A percentile compares a stretch with the other conserved stretches of the same genome.
Conservation (phyloP, 192 early-diverging fungal species). For the Radiomyces spectabilis region DNA sequence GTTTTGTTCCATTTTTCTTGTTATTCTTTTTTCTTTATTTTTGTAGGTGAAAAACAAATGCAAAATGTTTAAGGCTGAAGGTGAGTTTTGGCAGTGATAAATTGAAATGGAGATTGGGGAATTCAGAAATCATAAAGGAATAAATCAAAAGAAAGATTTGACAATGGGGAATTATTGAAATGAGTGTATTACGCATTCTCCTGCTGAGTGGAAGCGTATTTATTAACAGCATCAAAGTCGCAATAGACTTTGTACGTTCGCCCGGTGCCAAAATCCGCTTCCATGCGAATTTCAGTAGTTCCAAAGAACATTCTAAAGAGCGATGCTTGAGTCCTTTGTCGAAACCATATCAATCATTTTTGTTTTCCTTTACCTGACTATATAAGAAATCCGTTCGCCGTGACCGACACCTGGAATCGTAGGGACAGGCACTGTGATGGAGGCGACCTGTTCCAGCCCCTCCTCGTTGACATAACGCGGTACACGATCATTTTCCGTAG, state of each 20-base stretch:
- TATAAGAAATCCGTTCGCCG: constrained; percentile 16
- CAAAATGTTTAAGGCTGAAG: no score
- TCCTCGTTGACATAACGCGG: constrained; percentile 17
- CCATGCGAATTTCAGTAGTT: constrained; percentile 37
- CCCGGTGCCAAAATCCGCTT: constrained; percentile 40
- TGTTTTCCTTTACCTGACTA: constrained; percentile 13
- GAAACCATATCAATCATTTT: background rate
- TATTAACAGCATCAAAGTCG: constrained; percentile 25
- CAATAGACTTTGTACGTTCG: constrained; percentile 11
- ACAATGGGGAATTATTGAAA: no score
- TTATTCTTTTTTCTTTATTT: no score
- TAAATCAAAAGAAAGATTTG: no score
- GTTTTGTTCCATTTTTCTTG: no score
- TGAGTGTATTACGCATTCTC: no score
- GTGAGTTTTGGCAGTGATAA: no score
- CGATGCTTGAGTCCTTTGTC: background rate
- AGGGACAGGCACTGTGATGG: constrained; percentile 24
- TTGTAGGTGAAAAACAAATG: no score
- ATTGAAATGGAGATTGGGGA: no score
- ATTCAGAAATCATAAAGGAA: no score
- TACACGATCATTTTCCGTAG: constrained; percentile 10
- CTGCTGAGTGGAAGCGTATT: no score
- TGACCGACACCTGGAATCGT: constrained; percentile 6
- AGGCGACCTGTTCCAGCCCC: constrained; percentile 16
- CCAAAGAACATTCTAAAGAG: constrained; percentile 43